Conservation (phyloP, 257 asterid genomes). For the Ajuga chamaepitys region DNA sequence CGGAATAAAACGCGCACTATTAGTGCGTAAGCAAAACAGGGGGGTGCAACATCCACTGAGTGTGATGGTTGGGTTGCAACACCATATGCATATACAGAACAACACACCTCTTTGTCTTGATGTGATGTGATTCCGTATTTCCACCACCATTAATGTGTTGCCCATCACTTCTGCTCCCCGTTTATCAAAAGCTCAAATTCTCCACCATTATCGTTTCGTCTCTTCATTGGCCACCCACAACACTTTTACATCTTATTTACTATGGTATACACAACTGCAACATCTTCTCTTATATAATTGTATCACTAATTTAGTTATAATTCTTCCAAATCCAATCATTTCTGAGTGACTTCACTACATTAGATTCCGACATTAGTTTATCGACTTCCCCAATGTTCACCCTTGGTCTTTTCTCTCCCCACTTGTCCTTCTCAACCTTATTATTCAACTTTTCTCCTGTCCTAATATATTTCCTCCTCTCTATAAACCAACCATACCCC, state of each 20-base stretch:
- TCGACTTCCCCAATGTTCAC: constrained; percentile 38
- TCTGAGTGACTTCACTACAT: constrained; percentile 8
- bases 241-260: too few species aligned
- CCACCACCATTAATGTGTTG: neutral
- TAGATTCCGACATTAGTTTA: constrained; percentile 32
- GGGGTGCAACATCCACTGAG: too few species aligned
- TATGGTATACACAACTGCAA: too few species aligned
- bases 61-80: too few species aligned
- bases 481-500: neutral
- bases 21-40: too few species aligned
- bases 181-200: constrained; percentile 20
- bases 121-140: constrained; percentile 25
- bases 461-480: constrained; percentile 11
- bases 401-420: constrained; percentile 24
- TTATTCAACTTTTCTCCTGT: constrained; percentile 21
- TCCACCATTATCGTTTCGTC: constrained; percentile 6
- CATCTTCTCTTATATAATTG: too few species aligned
- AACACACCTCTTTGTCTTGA: too few species aligned
- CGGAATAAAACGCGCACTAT: too few species aligned
- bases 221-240: too few species aligned
- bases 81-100: too few species aligned
- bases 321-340: constrained; percentile 22
- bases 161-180: constrained; percentile 32
- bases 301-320: too few species aligned
- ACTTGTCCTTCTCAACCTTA: constrained; percentile 25